Base-by-base conservation (phyloP, 139 green algal species). In the Closterium sp. region DNA sequence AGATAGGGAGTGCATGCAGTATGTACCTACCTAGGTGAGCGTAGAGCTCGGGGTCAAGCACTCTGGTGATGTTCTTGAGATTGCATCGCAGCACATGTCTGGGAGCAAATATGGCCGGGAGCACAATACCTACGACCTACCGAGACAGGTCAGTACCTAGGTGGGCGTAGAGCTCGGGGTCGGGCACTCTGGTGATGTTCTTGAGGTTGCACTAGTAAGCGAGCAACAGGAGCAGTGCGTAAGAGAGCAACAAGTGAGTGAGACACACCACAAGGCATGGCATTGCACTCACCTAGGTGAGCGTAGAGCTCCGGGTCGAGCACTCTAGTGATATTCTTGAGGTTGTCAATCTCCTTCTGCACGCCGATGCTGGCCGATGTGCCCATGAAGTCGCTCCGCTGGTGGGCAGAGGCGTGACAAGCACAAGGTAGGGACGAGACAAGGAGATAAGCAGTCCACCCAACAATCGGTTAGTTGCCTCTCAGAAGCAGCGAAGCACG, bases 331-430 rank as follows among this genome's bases (percentile, higher is more conserved):
- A 91, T 66, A 97, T 88, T 64, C 69, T 55, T 25, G 55, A 93
- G 31, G 12, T 30, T 32, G 21, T 93, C 30, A 9, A 93, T 90
- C 87, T 93, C 36, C 84, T 97, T 93, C 90, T 97, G 96, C 12
- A 91, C 83, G 84, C 96, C 95, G 66, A 97, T 96, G 93, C 96
- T 96, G 4, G 83, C 89, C 91, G 96, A 94, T 76, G 96, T 95
- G n/a, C 94, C 93, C 21, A 91, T 89, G 92, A 98, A 98, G 93
- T 98, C 97, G 85, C 89, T n/a, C 16, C 96, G 94, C 33, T 94
- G 94, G n/a, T n/a, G n/a, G n/a, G n/a, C n/a, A n/a, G n/a, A n/a
- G n/a, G n/a, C n/a, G n/a, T n/a, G n/a, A n/a, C n/a, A n/a, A n/a
- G n/a, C n/a, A n/a, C n/a, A n/a, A n/a, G n/a, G n/a, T n/a, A n/a